Evolutionary conservation across 2,329 filamentous ascomycete species (phyloP).

Genomic region (Nannizziopsis barbatae): DNA sequence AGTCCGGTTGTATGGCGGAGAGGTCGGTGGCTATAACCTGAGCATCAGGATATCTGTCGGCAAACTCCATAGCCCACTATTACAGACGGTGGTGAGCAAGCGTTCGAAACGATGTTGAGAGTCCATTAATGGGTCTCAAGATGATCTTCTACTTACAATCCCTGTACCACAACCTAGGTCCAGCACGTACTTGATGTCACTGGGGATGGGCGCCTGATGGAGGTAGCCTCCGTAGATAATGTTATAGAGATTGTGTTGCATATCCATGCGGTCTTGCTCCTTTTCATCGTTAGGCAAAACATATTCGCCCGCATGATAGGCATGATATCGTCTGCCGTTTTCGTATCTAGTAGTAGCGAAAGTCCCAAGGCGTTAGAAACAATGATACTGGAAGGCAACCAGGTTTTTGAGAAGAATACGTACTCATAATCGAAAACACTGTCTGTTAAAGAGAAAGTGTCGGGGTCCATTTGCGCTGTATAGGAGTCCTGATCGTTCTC

Average conservation of each 20-base stretch:
- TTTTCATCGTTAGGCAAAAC: conserved; percentile 36
- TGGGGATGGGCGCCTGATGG: conserved; percentile 29
- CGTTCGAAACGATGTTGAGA: neutral
- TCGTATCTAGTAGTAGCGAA: conserved; percentile 26
- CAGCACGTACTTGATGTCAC: conserved; percentile 25
- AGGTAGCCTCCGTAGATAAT: conserved; percentile 28
- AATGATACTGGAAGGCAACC: neutral
- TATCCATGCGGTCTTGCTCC: conserved; percentile 34
- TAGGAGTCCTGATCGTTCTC: neutral
- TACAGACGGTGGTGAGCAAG: neutral
- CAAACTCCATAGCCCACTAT: conserved; percentile 13
- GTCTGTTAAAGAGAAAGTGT: conserved; percentile 9
- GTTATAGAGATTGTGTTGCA: conserved; percentile 33
- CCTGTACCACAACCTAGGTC: conserved; percentile 44
- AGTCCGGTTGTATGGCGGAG: conserved; percentile 13
- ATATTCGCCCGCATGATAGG: conserved; percentile 35
- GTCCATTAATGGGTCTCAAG: neutral
- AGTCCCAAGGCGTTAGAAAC: neutral
- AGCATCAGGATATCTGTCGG: conserved; percentile 9
- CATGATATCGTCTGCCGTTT: conserved; percentile 36
- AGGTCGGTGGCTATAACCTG: conserved; percentile 13
- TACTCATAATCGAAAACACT: conserved; percentile 14
- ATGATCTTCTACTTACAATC: conserved; percentile 18
- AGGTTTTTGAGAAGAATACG: neutral
- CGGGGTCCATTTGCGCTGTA: conserved; percentile 2